Conservation (phyloP, 345 rosid species). For the Citrus mangshanensis region DNA sequence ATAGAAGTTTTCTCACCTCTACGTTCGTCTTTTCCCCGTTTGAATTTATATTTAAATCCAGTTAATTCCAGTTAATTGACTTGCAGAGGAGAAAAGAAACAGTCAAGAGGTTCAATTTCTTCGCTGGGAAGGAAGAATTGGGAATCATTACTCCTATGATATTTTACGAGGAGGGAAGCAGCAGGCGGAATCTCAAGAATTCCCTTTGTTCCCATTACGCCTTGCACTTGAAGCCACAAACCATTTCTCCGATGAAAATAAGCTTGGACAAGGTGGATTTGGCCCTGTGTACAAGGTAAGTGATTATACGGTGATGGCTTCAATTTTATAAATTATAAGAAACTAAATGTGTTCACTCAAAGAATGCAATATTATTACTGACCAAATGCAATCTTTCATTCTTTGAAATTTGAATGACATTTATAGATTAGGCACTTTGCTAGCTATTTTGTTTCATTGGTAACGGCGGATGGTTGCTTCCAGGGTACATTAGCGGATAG, state of each 20-base stretch:
- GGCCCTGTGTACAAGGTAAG: conserved; percentile 42
- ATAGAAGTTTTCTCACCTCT: neutral
- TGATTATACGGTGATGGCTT: neutral
- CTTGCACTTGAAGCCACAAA: conserved; percentile 18
- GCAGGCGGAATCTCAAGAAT: conserved; percentile 10
- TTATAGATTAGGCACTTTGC: neutral
- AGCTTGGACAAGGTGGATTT: conserved; percentile 48
- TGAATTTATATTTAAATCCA: neutral
- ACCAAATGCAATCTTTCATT: neutral
- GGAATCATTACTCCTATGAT: neutral
- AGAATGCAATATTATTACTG: neutral
- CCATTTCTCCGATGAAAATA: conserved; percentile 21
- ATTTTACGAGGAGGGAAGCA: conserved; percentile 1
- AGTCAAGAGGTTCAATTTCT: conserved; percentile 22
- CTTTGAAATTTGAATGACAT: neutral
- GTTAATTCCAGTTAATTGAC: neutral
- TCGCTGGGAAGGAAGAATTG: neutral
- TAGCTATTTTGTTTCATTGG: neutral
- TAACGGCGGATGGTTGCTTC: neutral
- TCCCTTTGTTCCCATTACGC: conserved; percentile 18
- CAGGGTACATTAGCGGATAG: conserved; percentile 6
- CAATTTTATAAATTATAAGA: neutral
- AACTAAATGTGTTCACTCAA: neutral
- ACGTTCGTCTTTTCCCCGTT: neutral
- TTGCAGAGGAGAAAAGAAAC: neutral